phyloP scores from a whole-genome alignment of 2,329 filamentous ascomycete species.

The Penicillium sp. region DNA sequence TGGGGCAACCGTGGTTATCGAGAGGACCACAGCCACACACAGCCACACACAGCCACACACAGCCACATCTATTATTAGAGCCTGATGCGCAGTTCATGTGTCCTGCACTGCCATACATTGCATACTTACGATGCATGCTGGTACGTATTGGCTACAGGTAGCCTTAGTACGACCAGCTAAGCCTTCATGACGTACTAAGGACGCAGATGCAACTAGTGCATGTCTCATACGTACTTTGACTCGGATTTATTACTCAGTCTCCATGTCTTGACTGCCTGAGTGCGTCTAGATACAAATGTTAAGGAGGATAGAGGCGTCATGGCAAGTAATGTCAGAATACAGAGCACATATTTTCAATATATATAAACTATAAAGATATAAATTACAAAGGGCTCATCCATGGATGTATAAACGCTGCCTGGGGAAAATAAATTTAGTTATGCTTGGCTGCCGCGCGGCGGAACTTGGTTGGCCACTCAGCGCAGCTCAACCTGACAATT shows the following conservation, averaged over 20 bases:
- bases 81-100: too few species aligned
- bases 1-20: background rate
- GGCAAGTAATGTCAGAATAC: too few species aligned
- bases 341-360: too few species aligned
- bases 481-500: background rate
- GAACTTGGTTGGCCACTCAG: background rate
- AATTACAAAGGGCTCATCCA: too few species aligned
- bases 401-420: too few species aligned
- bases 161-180: background rate
- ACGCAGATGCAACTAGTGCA: too few species aligned
- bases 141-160: background rate
- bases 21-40: background rate
- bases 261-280: background rate
- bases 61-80: background rate
- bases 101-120: too few species aligned
- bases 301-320: too few species aligned
- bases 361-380: too few species aligned
- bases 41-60: background rate
- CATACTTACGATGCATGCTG: too few species aligned
- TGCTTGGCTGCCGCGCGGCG: background rate
- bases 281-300: too few species aligned
- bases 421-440: background rate
- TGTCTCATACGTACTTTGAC: too few species aligned
- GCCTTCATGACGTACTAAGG: background rate
- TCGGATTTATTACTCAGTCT: background rate